phyloP scores from a whole-genome alignment of 1,284 basidiomycete genomes.

The Pascua sp. region DNA sequence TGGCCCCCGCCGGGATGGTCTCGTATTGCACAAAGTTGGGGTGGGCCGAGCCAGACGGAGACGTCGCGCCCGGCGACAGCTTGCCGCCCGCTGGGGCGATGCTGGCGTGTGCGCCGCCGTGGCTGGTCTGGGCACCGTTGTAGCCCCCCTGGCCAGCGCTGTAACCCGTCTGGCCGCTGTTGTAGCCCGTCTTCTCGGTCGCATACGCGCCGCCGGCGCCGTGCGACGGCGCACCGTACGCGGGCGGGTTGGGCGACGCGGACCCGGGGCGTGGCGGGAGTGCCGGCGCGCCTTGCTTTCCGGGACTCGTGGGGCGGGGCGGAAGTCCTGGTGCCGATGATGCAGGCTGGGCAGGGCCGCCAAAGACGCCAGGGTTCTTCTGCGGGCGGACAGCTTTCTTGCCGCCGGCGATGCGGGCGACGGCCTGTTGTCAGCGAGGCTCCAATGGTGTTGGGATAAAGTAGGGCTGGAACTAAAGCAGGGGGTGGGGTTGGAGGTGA shows the following conservation, averaged over 20 bases:
- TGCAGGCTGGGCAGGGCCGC: background rate
- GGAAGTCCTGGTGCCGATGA: background rate
- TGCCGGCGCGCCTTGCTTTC: background rate
- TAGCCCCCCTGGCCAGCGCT: no score
- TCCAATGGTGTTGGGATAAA: no score
- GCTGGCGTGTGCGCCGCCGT: background rate
- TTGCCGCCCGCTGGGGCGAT: background rate
- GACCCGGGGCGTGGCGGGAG: background rate
- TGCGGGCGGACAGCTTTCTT: background rate
- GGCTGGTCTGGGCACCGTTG: background rate
- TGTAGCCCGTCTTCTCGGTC: background rate
- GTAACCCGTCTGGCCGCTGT: background rate
- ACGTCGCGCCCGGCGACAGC: background rate
- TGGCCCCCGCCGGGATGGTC: constrained; percentile 7
- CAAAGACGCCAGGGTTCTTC: no score
- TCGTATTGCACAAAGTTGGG: no score
- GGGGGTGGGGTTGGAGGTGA: no score
- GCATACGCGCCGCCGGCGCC: background rate
- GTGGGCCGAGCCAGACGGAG: background rate
- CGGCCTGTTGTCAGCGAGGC: no score
- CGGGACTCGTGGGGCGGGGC: background rate
- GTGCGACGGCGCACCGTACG: background rate
- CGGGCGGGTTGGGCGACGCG: no score
- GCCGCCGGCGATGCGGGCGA: constrained; percentile 1
- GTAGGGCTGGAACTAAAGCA: no score